Evolutionary conservation across 306 rosid species (phyloP).

Genomic region (Chamaecrista fasciculata): DNA sequence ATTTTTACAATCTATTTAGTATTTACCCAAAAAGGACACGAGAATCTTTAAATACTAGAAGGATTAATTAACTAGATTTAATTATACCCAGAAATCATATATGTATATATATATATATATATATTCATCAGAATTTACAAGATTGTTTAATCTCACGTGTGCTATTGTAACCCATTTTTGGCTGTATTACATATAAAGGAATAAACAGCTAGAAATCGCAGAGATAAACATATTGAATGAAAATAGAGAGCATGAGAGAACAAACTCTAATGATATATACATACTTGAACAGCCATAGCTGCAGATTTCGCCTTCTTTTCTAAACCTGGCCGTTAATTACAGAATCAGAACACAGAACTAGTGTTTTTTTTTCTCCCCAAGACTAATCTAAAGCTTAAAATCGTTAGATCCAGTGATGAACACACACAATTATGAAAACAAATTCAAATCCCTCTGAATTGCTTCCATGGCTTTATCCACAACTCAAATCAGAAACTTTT

Average conservation of each 20-base stretch:
- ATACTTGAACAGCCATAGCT: constrained; percentile 49
- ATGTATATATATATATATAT: neutral
- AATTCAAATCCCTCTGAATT: neutral
- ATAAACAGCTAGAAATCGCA: neutral
- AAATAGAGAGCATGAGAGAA: neutral
- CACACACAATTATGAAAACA: neutral
- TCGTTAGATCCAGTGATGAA: constrained; percentile 33
- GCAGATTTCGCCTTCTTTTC: constrained; percentile 27
- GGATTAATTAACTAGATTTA: neutral
- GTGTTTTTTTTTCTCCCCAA: neutral
- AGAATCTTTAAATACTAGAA: neutral
- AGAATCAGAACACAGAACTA: constrained; percentile 20
- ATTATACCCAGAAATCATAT: constrained; percentile 16
- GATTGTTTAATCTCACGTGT: neutral
- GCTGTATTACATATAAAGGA: neutral
- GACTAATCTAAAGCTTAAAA: constrained; percentile 8
- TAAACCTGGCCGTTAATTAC: neutral
- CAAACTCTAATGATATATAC: constrained; percentile 1
- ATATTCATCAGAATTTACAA: too few species aligned
- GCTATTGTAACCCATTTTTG: constrained; percentile 1
- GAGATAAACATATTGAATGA: neutral
- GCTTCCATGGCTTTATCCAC: neutral
- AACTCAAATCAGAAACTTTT: neutral
- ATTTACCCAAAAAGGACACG: neutral
- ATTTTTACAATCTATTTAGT: constrained; percentile 11